phyloP scores from a whole-genome alignment of 164 flowering plant species.

The Vitis riparia region DNA sequence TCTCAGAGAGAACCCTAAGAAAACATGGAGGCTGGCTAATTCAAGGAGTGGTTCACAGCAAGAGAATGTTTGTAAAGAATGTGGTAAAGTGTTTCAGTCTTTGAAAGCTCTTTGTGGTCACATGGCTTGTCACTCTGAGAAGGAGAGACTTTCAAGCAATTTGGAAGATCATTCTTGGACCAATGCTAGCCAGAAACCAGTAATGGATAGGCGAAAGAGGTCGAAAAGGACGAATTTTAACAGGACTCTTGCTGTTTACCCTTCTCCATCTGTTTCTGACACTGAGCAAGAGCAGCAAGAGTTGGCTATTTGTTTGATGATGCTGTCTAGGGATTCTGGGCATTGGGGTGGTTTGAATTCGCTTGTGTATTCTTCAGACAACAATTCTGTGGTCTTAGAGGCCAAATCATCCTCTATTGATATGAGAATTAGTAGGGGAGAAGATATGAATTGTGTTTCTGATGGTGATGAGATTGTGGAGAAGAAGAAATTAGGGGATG shows the following conservation, averaged over 20 bases:
- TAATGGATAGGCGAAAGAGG: slow-evolving; percentile 44
- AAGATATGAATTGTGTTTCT: slow-evolving; percentile 12
- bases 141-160: slow-evolving; percentile 21
- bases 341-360: slow-evolving; percentile 39
- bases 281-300: slow-evolving; percentile 76
- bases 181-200: slow-evolving; percentile 33
- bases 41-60: slow-evolving; percentile 15
- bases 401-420: slow-evolving; percentile 47
- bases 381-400: slow-evolving; percentile 62
- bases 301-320: slow-evolving; percentile 75
- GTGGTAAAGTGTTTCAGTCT: slow-evolving; percentile 81
- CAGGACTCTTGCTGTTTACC: slow-evolving; percentile 19
- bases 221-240: slow-evolving; percentile 40
- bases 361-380: slow-evolving; percentile 64
- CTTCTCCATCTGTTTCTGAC: slow-evolving; percentile 50
- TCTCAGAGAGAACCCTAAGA: slow-evolving; percentile 62
- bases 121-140: slow-evolving; percentile 78
- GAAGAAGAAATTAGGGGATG: slow-evolving; percentile 26
- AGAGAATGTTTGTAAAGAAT: slow-evolving; percentile 56
- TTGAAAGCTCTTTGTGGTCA: slow-evolving; percentile 82
- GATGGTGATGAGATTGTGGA: slow-evolving; percentile 20
- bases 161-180: slow-evolving; percentile 38
- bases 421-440: slow-evolving; percentile 18
- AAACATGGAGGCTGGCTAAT: slow-evolving; percentile 60
- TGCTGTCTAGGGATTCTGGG: slow-evolving; percentile 76